Base-by-base conservation (phyloP, 176 grass and related monocot species). In the Paspalum notatum region DNA sequence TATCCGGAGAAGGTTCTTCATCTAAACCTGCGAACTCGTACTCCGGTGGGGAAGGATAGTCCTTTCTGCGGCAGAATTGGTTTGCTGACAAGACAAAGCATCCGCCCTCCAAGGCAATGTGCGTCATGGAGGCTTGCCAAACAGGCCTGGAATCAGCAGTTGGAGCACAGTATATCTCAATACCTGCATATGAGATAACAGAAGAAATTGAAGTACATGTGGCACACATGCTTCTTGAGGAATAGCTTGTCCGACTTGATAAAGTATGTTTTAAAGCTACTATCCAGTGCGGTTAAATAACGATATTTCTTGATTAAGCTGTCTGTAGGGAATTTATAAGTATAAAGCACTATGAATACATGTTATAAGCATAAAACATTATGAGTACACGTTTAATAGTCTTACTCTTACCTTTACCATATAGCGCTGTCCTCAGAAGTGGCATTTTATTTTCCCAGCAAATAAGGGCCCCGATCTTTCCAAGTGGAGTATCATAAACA, bases 391-490 rank as follows among this genome's bases (percentile, higher is more conserved):
- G 32, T 3, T 32, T 32, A 32, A 32, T 32, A 2, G 1, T 13
- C 43, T 9, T 20, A 79, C 13, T 47, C 49, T 77, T 87, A 93
- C 96, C 96, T 99, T 99, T 99, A 65, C 90, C 92, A 84, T 95
- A 95, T 9, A 95, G 58, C 5, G 92, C 92, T 15, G 92, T 95
- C 71, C 96, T 89, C 16, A 99, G 59, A 68, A 99, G 90, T 71
- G 92, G 96, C 92, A 99, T 99, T 67, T 77, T 93, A 81, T 99
- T 99, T 78, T 99, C 96, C 90, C 92, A 95, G 79, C 92, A 99
- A 88, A 99, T 99, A 37, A 99, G 84, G 9, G 90, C 92, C 50
- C 96, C 96, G 5, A 95, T 99, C 62, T 95, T 99, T 68, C 96
- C 96, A 80, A 99, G 60, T 24, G 92, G 84, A 51, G 96, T 95